phyloP scores from a whole-genome alignment of 2,329 filamentous ascomycete genomes.

The Rhinocladiella similis region DNA sequence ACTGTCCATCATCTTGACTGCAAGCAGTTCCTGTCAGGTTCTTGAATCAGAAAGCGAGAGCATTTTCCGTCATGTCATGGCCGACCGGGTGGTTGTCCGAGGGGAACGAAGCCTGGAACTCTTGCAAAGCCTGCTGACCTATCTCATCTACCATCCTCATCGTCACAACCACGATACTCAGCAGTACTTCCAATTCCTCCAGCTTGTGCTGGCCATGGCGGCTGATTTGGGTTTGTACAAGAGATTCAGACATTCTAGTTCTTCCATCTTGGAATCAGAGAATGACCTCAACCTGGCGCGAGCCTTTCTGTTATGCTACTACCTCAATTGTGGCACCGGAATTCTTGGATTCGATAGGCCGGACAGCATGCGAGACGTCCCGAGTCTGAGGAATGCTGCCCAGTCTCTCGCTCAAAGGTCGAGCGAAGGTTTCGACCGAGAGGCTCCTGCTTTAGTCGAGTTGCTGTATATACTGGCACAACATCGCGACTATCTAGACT shows the following conservation, averaged over 20 bases:
- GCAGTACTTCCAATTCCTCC: slow-evolving; percentile 36
- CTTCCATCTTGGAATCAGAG: not conserved
- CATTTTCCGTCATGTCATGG: slow-evolving; percentile 16
- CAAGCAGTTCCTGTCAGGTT: slow-evolving; percentile 4
- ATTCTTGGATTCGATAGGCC: slow-evolving; percentile 20
- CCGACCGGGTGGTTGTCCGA: slow-evolving; percentile 54
- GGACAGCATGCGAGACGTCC: slow-evolving; percentile 16
- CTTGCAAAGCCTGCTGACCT: slow-evolving; percentile 58
- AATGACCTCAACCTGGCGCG: slow-evolving; percentile 5
- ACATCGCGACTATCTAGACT: not conserved
- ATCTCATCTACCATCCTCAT: slow-evolving; percentile 55
- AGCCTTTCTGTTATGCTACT: slow-evolving; percentile 20
- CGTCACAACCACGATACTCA: slow-evolving; percentile 33
- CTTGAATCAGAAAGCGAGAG: slow-evolving; percentile 15
- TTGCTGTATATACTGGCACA: slow-evolving; percentile 9
- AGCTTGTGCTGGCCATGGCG: slow-evolving; percentile 36
- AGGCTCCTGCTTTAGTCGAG: slow-evolving; percentile 8
- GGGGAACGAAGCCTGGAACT: slow-evolving; percentile 60
- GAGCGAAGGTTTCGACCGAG: slow-evolving; percentile 2
- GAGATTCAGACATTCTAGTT: not conserved
- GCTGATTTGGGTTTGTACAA: slow-evolving; percentile 32
- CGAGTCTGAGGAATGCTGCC: slow-evolving; percentile 8
- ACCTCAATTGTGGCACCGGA: slow-evolving; percentile 13
- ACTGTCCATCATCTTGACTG: slow-evolving; percentile 11
- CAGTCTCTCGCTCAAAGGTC: slow-evolving; percentile 1